Evolutionary conservation across 2,329 filamentous ascomycete genomes (phyloP).

Genomic region (Aspergillus melleus): DNA sequence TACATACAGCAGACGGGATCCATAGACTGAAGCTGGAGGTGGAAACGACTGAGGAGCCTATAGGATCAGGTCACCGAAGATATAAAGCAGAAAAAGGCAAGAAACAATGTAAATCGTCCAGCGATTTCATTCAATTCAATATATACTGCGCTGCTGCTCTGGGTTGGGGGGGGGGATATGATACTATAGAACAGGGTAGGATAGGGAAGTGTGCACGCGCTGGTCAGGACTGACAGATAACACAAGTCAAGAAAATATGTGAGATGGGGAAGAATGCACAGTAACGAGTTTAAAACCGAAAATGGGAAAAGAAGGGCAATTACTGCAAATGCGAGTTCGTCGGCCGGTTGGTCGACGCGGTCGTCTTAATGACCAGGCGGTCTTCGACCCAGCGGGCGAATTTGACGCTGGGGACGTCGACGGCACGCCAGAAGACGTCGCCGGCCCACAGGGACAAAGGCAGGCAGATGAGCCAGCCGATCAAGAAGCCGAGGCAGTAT

Average conservation of each 20-base stretch:
- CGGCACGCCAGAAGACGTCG: conserved; percentile 60
- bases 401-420: conserved; percentile 54
- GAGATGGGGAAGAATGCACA: conserved; percentile 3
- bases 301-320: neutral
- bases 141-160: neutral
- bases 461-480: conserved; percentile 42
- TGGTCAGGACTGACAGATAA: neutral
- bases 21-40: too few species aligned
- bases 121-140: neutral
- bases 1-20: too few species aligned
- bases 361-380: conserved; percentile 26
- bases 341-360: conserved; percentile 4
- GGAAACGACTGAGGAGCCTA: too few species aligned
- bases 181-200: too few species aligned
- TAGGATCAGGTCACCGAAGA: neutral
- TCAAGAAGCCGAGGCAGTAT: conserved; percentile 41
- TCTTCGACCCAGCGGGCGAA: conserved; percentile 53
- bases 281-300: neutral
- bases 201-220: too few species aligned
- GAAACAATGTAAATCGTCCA: neutral
- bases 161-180: too few species aligned
- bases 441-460: conserved; percentile 53
- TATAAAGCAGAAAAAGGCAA: neutral
- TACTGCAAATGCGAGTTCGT: conserved; percentile 8
- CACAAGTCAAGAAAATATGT: neutral